phyloP scores from a whole-genome alignment of 106 monocot species.

The Vanilla planifolia region DNA sequence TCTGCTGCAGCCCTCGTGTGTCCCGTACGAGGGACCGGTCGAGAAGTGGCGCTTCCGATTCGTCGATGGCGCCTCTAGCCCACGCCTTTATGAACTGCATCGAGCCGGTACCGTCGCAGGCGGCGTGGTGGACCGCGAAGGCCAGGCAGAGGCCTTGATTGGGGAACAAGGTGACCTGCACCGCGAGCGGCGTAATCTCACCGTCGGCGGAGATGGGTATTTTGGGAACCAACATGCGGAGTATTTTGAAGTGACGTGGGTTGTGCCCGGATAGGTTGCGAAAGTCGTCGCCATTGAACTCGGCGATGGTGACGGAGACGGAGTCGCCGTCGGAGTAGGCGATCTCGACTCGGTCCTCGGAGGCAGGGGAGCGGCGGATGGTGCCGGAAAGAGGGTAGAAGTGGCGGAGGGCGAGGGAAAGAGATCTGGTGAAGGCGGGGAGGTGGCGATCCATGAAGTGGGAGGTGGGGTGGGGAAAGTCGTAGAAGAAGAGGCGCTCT shows the following conservation, averaged over 20 bases:
- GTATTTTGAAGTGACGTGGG: background rate
- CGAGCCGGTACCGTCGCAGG: conserved; percentile 8
- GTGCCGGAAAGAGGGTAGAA: conserved; percentile 27
- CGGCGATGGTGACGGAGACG: background rate
- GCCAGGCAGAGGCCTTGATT: conserved; percentile 11
- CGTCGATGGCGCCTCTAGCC: too few relatives aligned
- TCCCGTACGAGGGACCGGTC: background rate
- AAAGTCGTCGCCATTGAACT: conserved; percentile 6
- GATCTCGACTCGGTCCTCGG: conserved; percentile 20
- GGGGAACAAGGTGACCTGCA: conserved; percentile 18
- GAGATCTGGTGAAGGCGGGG: too few relatives aligned
- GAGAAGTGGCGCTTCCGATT: background rate
- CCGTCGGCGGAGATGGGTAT: background rate
- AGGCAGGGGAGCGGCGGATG: background rate
- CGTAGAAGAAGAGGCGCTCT: too few relatives aligned
- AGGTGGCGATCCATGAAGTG: too few relatives aligned
- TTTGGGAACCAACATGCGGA: background rate
- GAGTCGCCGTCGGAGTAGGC: conserved; percentile 17
- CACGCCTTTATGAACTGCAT: conserved; percentile 16
- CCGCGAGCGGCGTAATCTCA: background rate
- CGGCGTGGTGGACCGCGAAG: conserved; percentile 3
- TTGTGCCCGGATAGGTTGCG: background rate
- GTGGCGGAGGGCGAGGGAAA: background rate
- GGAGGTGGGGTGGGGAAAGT: too few relatives aligned
- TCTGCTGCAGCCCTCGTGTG: background rate